These are phyloP conservation scores for Silene noctiflora DNA, from an alignment of 179 eudicot genomes.

Conservation along the genomic window DNA sequence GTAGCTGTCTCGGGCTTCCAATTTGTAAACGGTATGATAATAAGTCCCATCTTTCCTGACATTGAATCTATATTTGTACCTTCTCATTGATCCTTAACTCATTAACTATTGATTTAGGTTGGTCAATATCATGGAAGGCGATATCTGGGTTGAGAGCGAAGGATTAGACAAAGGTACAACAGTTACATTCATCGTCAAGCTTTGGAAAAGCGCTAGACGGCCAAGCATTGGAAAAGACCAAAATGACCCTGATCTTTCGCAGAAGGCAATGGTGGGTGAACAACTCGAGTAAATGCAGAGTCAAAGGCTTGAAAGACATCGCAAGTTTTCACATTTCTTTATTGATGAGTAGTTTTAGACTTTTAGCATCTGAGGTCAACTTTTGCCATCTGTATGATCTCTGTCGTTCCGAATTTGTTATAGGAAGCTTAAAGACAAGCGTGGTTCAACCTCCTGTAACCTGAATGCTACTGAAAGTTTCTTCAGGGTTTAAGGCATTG, in stretches of 20 bases:
- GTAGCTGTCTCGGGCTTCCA: conserved; percentile 57
- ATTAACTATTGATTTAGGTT: conserved; percentile 8
- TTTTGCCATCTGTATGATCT: conserved; percentile 1
- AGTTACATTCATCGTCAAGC: conserved; percentile 14
- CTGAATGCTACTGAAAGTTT: not conserved
- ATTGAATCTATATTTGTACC: not conserved
- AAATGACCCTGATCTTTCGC: not conserved
- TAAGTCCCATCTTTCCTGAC: not conserved
- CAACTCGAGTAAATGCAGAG: not conserved
- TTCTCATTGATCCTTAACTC: not conserved
- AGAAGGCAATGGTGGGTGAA: too few relatives aligned
- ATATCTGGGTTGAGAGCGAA: conserved; percentile 28
- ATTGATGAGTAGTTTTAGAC: not conserved
- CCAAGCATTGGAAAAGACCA: too few relatives aligned
- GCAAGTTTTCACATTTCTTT: not conserved
- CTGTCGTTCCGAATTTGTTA: not conserved
- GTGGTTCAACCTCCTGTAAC: not conserved
- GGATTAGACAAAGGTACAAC: conserved; percentile 23
- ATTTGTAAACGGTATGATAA: conserved; percentile 54
- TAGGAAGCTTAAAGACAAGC: not conserved
- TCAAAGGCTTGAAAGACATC: not conserved
- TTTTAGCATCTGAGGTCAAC: not conserved
- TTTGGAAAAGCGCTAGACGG: not conserved
- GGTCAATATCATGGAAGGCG: conserved; percentile 19
- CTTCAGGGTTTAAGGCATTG: not conserved